These are phyloP conservation scores for Zoysia pacifica DNA, from an alignment of 176 grass and related monocot species.

Conservation along the genomic window DNA sequence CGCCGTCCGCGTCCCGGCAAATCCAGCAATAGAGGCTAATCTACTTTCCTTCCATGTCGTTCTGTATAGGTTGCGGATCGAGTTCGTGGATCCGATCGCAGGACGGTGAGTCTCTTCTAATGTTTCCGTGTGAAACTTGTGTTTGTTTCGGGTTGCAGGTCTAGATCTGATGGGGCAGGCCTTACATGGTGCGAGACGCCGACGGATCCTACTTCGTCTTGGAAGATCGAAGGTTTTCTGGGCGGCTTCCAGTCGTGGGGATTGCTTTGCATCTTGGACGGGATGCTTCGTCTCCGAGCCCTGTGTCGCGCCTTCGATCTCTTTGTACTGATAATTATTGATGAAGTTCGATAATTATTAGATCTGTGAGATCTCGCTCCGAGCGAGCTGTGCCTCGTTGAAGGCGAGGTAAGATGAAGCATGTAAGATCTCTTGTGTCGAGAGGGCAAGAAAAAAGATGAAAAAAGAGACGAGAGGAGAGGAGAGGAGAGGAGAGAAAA, in stretches of 20 bases:
- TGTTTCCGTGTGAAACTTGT: background rate
- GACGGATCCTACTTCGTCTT: background rate
- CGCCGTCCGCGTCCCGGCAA: background rate
- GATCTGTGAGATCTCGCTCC: conserved; percentile 27
- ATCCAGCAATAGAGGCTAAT: background rate
- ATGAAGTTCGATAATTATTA: conserved; percentile 57
- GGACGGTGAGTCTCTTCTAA: background rate
- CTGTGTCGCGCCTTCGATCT: background rate
- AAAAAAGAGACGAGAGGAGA: background rate
- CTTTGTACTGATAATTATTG: conserved; percentile 48
- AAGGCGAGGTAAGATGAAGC: conserved; percentile 43
- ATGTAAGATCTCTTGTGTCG: conserved; percentile 28
- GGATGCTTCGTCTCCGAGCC: background rate
- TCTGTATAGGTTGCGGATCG: accelerated
- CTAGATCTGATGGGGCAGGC: background rate
- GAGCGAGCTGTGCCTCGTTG: conserved; percentile 3
- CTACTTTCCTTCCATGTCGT: background rate
- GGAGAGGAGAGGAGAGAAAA: background rate
- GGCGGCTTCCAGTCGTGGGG: background rate
- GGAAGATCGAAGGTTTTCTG: background rate
- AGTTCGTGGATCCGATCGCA: background rate
- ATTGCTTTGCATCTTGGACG: background rate
- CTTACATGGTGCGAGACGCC: background rate
- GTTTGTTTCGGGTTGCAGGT: background rate
- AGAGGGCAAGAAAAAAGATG: background rate